These are phyloP conservation scores for Sphagnum contortum DNA, from an alignment of 225 moss, liverwort and hornwort species.

Conservation along the genomic window DNA sequence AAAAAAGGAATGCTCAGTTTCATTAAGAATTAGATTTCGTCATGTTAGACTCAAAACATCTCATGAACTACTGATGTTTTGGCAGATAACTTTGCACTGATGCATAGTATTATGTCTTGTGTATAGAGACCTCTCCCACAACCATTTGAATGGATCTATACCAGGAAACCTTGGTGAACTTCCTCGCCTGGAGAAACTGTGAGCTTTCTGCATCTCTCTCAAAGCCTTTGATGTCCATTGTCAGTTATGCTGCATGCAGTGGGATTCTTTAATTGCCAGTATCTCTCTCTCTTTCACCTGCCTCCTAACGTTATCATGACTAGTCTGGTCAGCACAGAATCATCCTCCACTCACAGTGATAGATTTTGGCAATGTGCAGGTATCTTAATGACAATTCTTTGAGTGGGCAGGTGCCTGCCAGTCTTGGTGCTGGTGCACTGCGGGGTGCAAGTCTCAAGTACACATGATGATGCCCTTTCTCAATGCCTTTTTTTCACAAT, in stretches of 20 bases:
- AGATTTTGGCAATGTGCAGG: constrained; percentile 21
- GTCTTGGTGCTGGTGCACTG: constrained; percentile 65
- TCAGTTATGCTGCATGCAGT: too few species aligned
- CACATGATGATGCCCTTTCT: constrained; percentile 1
- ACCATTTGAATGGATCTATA: constrained; percentile 66
- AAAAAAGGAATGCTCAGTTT: neutral
- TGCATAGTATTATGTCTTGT: too few species aligned
- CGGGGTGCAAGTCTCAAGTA: constrained; percentile 80
- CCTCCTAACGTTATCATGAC: too few species aligned
- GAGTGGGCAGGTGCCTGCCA: constrained; percentile 65
- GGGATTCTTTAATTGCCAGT: too few species aligned
- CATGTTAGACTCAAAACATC: neutral
- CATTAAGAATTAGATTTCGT: neutral
- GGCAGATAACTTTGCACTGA: neutral
- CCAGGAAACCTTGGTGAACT: constrained; percentile 63
- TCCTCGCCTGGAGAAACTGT: constrained; percentile 53
- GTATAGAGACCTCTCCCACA: constrained; percentile 64
- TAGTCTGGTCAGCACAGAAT: too few species aligned
- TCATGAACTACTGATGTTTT: neutral
- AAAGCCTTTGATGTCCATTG: too few species aligned
- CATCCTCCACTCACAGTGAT: neutral
- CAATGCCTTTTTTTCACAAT: neutral
- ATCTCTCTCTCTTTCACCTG: too few species aligned
- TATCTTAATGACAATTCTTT: constrained; percentile 67
- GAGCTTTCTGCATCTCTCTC: constrained; percentile 12